Conservation (phyloP, 2,329 filamentous ascomycete species). For the Trichophyton simii region DNA sequence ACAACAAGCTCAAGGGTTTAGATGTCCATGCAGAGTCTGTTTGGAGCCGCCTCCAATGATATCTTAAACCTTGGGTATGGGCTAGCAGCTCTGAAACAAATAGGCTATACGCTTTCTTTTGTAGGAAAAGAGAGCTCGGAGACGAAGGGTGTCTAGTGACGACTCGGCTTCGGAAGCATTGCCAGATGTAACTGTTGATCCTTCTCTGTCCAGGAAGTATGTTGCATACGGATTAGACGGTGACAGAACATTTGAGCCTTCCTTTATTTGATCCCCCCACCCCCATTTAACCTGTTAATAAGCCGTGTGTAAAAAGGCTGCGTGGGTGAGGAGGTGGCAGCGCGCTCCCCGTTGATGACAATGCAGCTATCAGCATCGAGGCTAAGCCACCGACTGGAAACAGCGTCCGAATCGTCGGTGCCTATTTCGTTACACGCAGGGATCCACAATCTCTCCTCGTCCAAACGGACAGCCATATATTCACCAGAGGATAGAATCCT, state of each 20-base stretch:
- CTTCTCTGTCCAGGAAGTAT: neutral
- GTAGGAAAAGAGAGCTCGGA: neutral
- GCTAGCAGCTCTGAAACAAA: neutral
- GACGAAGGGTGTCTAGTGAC: neutral
- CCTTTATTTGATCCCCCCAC: neutral
- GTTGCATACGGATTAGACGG: too few relatives aligned
- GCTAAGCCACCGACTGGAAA: neutral
- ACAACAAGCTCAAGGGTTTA: neutral
- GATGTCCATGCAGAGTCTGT: neutral
- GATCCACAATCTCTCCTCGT: neutral
- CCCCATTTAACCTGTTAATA: neutral
- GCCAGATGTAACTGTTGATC: neutral
- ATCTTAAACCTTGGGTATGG: neutral
- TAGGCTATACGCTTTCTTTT: neutral
- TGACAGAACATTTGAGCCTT: too few relatives aligned
- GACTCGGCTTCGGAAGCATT: neutral
- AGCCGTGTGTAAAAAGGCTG: too few relatives aligned
- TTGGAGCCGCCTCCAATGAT: conserved; percentile 4
- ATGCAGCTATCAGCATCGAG: neutral
- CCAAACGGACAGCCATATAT: neutral
- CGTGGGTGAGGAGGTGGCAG: neutral
- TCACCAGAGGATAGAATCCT: neutral
- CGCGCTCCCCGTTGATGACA: neutral
- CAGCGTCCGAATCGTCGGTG: neutral
- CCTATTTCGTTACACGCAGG: neutral